Evolutionary conservation across 1,139 yeast species (phyloP), one percentile per base, ranked within the genome.

Genomic region (Taphrina sp.): DNA sequence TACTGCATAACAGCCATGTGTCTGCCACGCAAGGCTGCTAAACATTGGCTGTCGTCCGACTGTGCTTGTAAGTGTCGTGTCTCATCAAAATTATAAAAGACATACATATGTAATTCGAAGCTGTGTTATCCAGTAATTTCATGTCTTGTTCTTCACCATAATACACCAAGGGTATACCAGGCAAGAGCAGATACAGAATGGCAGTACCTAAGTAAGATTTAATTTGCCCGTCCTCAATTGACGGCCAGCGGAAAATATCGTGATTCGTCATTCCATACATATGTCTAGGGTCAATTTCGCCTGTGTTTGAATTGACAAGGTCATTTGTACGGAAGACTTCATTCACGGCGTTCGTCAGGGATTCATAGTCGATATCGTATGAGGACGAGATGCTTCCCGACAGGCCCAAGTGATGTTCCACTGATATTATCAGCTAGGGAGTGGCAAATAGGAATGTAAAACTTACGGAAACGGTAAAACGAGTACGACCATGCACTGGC

Each of bases 181-280:
- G 58, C 36, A 55, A 24, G 8, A 55, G 20, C 17, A 55, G 39
- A 33, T 33, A 42, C 12, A 34, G 22, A 16, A 55, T 42, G 7
- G 52, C 43, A n/a, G 42, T 31, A 5, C 58, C 58, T 7, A 55
- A 22, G 17, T 49, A 20, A 20, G 38, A 43, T 34, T 49, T 47
- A 23, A 20, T 28, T 22, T 28, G 38, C 2, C 58, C 58, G 47
- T 49, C 51, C 20, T n/a, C 19, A 23, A 49, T 47, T 3, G 58
- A 39, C 8, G 58, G 55, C 58, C 58, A 55, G 12, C 58, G 38
- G 34, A 55, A 55, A 22, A 55, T 34, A 55, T 55, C 58, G 38
- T 55, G 58, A 23, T 55, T 55, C 10, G 58, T 55, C 34, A 49
- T 35, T 19, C 56, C 58, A 26, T 41, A 55, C 46, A 55, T 51